Base-by-base conservation (phyloP, 805 yeast species). In the Kluyveromyces dobzhanskii region DNA sequence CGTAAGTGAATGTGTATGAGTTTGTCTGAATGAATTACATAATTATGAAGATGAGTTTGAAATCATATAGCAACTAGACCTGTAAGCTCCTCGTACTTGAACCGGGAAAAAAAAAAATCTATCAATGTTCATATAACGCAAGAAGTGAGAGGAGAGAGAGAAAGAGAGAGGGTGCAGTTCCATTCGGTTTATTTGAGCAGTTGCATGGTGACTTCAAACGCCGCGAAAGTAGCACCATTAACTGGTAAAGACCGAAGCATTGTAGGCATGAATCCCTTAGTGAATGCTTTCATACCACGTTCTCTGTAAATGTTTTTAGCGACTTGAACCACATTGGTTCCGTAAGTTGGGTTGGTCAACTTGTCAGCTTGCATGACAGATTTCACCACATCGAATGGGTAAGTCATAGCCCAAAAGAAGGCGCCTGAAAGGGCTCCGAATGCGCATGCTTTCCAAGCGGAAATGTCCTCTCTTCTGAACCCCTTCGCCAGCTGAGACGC, bases 201-300 rank as follows among this genome's bases (percentile, higher is more conserved):
- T 64, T 95, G 76, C 83, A 88, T 81, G 4, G 95, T 84, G 37
- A 82, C 63, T 62, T 92, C 99, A 59, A 92, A 92, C 2, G 94
- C 87, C 32, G 86, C 81, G 64, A 92, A 92, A 0, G 98, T 94
- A 23, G 94, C 95, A 30, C 95, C 99, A 58, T 92, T 94, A 3
- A 94, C 98, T 1, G 98, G 98, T 3, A 95, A 95, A 36, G 99
- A 97, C 65, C 99, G 81, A 47, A 92, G 66, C 46, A 92, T 76
- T 0, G 97, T 88, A 28, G 98, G 97, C 14, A 77, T 62, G 57
- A 94, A 88, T 1, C 99, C 99, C 63, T 80, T 80, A 64, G 85
- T 84, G 54, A 92, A 83, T 0, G 95, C 95, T 45, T 69, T 69
- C 18, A 77, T 42, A 19, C 97, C 97, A 38, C 70, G 67, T n/a